Percentiles rank a stretch among this genome's conserved stretches.
phyloP scores from a whole-genome alignment of 495 filamentous ascomycete genomes.

The Penicillium dipodomyicola region DNA sequence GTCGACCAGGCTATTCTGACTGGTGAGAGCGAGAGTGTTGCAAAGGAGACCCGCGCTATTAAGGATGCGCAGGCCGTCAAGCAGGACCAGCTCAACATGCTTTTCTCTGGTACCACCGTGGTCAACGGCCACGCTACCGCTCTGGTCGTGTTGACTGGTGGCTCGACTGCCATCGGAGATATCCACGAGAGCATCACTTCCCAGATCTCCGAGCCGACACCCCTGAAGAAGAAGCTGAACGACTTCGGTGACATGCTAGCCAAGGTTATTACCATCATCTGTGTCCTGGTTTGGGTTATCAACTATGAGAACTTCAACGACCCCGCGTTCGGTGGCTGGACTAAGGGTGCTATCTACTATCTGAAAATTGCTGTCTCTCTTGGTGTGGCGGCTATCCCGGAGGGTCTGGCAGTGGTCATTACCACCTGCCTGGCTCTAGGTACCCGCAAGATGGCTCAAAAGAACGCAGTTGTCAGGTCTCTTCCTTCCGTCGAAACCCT shows the following conservation, averaged over 20 bases:
- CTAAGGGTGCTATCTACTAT: slow-evolving; percentile 99
- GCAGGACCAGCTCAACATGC: slow-evolving; percentile 96
- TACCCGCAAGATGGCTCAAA: slow-evolving; percentile 96
- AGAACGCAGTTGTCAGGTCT: slow-evolving; percentile 94
- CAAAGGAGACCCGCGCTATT: slow-evolving; percentile 70
- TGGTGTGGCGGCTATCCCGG: slow-evolving; percentile 95
- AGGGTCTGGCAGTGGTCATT: slow-evolving; percentile 95
- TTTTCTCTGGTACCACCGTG: slow-evolving; percentile 98
- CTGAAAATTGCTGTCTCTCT: slow-evolving; percentile 99
- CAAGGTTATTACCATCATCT: slow-evolving; percentile 98
- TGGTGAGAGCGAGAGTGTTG: slow-evolving; percentile 95
- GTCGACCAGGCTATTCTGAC: slow-evolving; percentile 98
- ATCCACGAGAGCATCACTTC: slow-evolving; percentile 98
- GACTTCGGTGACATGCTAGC: slow-evolving; percentile 96
- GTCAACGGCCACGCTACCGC: slow-evolving; percentile 93
- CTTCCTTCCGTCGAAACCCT: slow-evolving; percentile 96
- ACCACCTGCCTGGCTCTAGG: slow-evolving; percentile 95
- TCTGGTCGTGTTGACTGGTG: slow-evolving; percentile 86
- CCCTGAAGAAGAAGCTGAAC: slow-evolving; percentile 96
- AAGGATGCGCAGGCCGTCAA: slow-evolving; percentile 84
- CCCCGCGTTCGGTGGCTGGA: slow-evolving; percentile 87
- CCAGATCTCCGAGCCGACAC: slow-evolving; percentile 96
- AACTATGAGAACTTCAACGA: slow-evolving; percentile 97
- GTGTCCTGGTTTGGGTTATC: slow-evolving; percentile 95
- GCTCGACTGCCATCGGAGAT: slow-evolving; percentile 92